Conservation (phyloP, 2,329 filamentous ascomycete species). For the Colletotrichum trifolii region DNA sequence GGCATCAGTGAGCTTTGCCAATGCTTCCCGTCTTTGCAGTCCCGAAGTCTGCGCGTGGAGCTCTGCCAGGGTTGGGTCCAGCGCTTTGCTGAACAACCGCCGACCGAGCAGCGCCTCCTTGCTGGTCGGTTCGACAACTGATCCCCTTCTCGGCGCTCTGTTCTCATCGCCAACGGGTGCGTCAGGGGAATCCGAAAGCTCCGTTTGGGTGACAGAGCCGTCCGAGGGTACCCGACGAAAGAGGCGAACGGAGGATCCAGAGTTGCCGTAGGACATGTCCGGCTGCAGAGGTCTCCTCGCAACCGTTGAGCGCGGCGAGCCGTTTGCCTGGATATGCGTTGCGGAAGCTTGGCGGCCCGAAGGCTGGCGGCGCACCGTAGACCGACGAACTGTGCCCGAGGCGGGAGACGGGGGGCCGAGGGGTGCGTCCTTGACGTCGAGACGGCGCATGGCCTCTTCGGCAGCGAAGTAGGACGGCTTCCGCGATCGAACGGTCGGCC, state of each 20-base stretch:
- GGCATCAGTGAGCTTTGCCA: constrained; percentile 85
- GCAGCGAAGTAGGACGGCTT: constrained; percentile 67
- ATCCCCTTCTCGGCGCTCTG: constrained; percentile 58
- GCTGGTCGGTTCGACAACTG: constrained; percentile 67
- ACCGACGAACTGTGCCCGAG: constrained; percentile 67
- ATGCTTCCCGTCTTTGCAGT: constrained; percentile 79
- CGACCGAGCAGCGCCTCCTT: constrained; percentile 89
- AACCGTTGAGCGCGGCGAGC: constrained; percentile 55
- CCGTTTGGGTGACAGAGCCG: constrained; percentile 58
- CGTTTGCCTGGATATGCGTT: constrained; percentile 48
- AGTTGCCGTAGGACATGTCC: constrained; percentile 94
- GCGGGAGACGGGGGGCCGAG: constrained; percentile 66
- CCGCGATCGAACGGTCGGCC: constrained; percentile 61
- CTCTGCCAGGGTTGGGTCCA: constrained; percentile 88
- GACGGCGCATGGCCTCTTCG: constrained; percentile 70
- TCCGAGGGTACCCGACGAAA: constrained; percentile 89
- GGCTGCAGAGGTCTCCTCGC: constrained; percentile 84
- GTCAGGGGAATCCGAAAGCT: constrained; percentile 49
- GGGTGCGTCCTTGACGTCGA: constrained; percentile 71
- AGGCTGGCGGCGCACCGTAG: constrained; percentile 63
- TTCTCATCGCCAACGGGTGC: constrained; percentile 71
- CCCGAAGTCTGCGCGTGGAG: constrained; percentile 81
- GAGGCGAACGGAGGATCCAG: constrained; percentile 88
- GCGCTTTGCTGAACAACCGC: constrained; percentile 81
- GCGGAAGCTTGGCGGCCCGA: constrained; percentile 60